These are phyloP conservation scores for Phytophthora colocasiae DNA, from an alignment of 352 stramenopile genomes.

Conservation along the genomic window DNA sequence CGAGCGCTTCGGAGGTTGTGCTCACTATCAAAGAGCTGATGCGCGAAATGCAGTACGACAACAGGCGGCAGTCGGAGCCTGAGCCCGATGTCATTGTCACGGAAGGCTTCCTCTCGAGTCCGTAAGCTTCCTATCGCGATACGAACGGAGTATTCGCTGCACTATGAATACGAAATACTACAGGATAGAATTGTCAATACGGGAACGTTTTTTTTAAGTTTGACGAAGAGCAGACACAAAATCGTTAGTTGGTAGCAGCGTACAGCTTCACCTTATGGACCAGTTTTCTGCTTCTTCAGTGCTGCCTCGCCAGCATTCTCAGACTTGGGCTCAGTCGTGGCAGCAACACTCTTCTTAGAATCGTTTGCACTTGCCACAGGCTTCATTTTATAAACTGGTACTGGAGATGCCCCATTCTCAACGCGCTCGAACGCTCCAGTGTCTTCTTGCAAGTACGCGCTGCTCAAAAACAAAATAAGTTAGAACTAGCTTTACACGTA, in stretches of 20 bases:
- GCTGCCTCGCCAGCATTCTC: slow-evolving; percentile 31
- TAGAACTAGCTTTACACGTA: background rate
- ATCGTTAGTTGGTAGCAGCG: slow-evolving; percentile 8
- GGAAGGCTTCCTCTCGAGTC: slow-evolving; percentile 36
- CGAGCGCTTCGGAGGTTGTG: slow-evolving; percentile 49
- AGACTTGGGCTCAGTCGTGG: slow-evolving; percentile 15
- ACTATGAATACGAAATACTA: slow-evolving; percentile 30
- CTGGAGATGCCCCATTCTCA: slow-evolving; percentile 12
- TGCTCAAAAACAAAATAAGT: slow-evolving; percentile 22
- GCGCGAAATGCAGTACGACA: slow-evolving; percentile 29
- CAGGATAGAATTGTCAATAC: slow-evolving; percentile 6
- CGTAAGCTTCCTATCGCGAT: slow-evolving; percentile 18
- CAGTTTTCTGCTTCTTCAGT: slow-evolving; percentile 52
- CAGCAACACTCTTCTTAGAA: slow-evolving; percentile 21
- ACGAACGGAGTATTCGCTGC: slow-evolving; percentile 10
- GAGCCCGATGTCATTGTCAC: slow-evolving; percentile 37
- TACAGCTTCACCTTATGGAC: slow-evolving; percentile 13
- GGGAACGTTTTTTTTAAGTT: background rate
- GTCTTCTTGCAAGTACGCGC: slow-evolving; percentile 51
- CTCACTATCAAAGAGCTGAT: slow-evolving; percentile 47
- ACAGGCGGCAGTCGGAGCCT: slow-evolving; percentile 18
- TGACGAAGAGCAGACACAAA: background rate
- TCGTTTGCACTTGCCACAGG: slow-evolving; percentile 13
- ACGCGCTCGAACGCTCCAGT: slow-evolving; percentile 40
- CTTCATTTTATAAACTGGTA: slow-evolving; percentile 50